phyloP scores from a whole-genome alignment of 768 basidiomycete species.

The Asterophora lycoperdoides region DNA sequence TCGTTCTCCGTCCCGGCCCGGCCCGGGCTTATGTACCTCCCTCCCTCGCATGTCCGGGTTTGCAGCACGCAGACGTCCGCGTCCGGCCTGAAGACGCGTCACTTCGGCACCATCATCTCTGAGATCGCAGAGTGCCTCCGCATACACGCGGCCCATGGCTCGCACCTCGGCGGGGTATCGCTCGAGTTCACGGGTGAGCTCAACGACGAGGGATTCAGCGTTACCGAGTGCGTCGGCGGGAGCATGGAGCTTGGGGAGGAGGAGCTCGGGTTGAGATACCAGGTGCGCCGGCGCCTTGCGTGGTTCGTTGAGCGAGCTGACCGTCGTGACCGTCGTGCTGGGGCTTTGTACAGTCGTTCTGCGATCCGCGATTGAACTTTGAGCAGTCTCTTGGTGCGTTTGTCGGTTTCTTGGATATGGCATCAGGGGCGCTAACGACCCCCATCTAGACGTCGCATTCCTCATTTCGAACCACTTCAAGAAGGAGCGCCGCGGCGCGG shows the following conservation, averaged over 20 bases:
- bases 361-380: conserved; percentile 91
- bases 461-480: conserved; percentile 79
- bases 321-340: neutral
- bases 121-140: conserved; percentile 81
- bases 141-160: conserved; percentile 72
- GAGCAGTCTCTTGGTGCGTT: conserved; percentile 87
- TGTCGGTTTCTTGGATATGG: neutral
- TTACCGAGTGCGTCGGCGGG: conserved; percentile 95
- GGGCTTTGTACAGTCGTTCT: conserved; percentile 59
- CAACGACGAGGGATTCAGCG: conserved; percentile 86
- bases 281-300: conserved; percentile 39
- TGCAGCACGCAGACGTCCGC: conserved; percentile 77
- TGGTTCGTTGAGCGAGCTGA: neutral
- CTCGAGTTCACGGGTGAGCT: conserved; percentile 92
- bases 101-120: conserved; percentile 83
- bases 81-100: conserved; percentile 82
- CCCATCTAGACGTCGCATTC: conserved; percentile 72
- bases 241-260: conserved; percentile 93
- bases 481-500: conserved; percentile 47
- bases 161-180: conserved; percentile 78
- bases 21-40: neutral
- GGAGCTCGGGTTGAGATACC: conserved; percentile 85
- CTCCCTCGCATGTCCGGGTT: neutral
- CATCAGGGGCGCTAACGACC: conserved; percentile 2
- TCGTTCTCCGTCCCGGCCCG: neutral